Base-by-base conservation (phyloP, 2,329 filamentous ascomycete species). In the Stagonosporopsis vannaccii region DNA sequence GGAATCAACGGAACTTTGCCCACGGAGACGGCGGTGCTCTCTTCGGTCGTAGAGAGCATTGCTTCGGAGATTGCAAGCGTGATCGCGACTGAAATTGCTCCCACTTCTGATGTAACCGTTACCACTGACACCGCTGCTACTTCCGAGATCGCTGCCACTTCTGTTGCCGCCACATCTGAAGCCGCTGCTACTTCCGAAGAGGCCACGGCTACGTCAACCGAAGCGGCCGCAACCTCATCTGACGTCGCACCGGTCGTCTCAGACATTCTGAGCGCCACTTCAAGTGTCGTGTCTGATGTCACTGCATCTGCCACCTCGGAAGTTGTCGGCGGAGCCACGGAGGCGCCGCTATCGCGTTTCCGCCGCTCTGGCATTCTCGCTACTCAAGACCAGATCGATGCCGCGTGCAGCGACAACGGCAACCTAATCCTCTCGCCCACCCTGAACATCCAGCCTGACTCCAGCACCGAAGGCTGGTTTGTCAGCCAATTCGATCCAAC, bases 351-450 rank as follows among this genome's bases (percentile, higher is more conserved):
- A n/a, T 47, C 43, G 20, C 43, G 22, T 45, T 53, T 56, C 48
- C 62, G 65, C 36, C 55, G 55, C 9, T 46, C 62, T 15, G 65
- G 62, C 28, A 52, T 58, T 23, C 59, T 58, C 3, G 69, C 73
- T 8, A 66, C 69, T 12, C 59, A 51, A 8, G 58, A 57, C 0
- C 70, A 73, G 42, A 69, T 73, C 45, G 52, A 57, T 20, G 62
- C 64, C 30, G 67, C 69, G 6, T 75, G 70, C 58, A 59, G 57
- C 11, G 51, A 66, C 36, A 45, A 36, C 4, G 47, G 23, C 8
- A 73, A 71, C 57, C 56, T 70, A 40, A 50, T 74, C 7, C 63
- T 63, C 32, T 73, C 74, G 45, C 57, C 70, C 5, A 58, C 58
- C 47, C 71, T 74, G 42, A 57, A 61, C 26, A 55, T 63, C n/a